phyloP scores from a whole-genome alignment of 768 basidiomycete genomes.

The Agaricus blazei region DNA sequence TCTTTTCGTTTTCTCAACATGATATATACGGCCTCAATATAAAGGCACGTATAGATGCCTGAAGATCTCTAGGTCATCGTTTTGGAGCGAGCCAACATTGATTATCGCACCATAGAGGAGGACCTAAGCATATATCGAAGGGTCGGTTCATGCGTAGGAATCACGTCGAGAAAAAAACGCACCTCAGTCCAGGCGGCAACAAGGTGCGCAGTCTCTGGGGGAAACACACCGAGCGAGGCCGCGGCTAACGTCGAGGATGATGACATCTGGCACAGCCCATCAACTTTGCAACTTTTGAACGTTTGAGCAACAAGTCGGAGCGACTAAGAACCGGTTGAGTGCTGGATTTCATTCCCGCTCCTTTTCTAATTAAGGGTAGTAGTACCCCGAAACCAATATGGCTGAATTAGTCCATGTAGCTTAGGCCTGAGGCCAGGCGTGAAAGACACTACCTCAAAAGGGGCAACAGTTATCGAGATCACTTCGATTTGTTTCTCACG shows the following conservation, averaged over 20 bases:
- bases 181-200: constrained; percentile 17
- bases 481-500: too few relatives aligned
- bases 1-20: constrained; percentile 13
- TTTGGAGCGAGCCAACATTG: not conserved
- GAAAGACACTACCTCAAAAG: too few relatives aligned
- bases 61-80: not conserved
- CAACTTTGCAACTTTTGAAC: not conserved
- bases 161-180: not conserved
- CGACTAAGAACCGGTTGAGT: not conserved
- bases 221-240: constrained; percentile 1
- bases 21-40: constrained; percentile 15
- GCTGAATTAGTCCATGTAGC: not conserved
- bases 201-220: constrained; percentile 8
- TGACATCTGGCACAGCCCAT: constrained; percentile 6
- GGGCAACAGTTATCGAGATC: too few relatives aligned
- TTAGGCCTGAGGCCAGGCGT: too few relatives aligned
- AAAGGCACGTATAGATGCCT: constrained; percentile 18
- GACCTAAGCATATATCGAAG: not conserved
- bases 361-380: not conserved
- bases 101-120: constrained; percentile 5
- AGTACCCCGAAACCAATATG: not conserved
- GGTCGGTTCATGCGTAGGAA: not conserved
- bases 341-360: not conserved
- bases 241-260: not conserved
- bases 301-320: not conserved